Evolutionary conservation across 2,329 filamentous ascomycete species (phyloP).

Genomic region (Albophoma yamanashiensis): DNA sequence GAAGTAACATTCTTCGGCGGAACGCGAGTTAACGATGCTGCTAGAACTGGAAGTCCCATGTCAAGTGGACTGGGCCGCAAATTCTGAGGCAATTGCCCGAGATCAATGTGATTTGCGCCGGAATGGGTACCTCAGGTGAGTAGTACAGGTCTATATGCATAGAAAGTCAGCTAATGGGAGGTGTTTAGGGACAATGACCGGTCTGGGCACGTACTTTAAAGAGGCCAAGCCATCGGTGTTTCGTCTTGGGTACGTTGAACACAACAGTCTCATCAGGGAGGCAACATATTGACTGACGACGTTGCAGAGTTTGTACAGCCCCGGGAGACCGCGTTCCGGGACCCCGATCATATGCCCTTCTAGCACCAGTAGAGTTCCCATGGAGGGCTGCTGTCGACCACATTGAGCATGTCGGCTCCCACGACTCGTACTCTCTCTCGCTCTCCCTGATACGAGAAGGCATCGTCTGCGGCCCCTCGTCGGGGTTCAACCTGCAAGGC

Average conservation of each 20-base stretch:
- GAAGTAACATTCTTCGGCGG: too few species aligned
- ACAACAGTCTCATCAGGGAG: not conserved
- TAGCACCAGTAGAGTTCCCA: conserved; percentile 42
- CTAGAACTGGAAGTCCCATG: conserved; percentile 44
- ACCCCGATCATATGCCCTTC: conserved; percentile 39
- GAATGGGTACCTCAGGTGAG: conserved; percentile 45
- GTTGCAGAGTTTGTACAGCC: conserved; percentile 40
- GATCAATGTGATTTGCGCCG: conserved; percentile 44
- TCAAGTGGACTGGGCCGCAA: conserved; percentile 49
- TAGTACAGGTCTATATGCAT: not conserved
- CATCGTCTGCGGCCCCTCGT: conserved; percentile 49
- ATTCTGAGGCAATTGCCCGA: conserved; percentile 44
- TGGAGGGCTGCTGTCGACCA: conserved; percentile 45
- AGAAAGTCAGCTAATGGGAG: not conserved
- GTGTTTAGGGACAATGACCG: conserved; percentile 24
- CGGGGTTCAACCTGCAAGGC: conserved; percentile 46
- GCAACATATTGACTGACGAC: not conserved
- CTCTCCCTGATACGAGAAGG: conserved; percentile 45
- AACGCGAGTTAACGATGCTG: not conserved
- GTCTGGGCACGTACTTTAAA: conserved; percentile 39
- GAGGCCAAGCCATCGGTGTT: conserved; percentile 34
- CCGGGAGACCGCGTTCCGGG: conserved; percentile 47
- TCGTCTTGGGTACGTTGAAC: conserved; percentile 16
- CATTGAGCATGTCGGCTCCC: conserved; percentile 45
- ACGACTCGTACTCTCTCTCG: conserved; percentile 41